Evolutionary conservation across 805 yeast genomes (phyloP), one percentile per base, ranked within the genome.

Genomic region (Starmerella khaoyaiensis): DNA sequence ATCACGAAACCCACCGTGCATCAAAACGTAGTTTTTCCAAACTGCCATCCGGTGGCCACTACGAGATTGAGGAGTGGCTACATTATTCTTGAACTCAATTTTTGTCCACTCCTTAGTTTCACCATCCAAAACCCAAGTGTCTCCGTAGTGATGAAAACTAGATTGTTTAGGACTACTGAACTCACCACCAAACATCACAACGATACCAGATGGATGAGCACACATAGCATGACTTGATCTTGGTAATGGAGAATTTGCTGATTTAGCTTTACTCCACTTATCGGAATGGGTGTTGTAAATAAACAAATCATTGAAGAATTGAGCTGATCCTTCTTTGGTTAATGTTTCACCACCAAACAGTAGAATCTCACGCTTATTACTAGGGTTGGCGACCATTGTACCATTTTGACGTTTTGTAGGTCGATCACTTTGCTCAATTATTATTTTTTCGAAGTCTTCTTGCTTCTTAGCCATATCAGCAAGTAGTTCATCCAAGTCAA

Each of bases 151-250:
- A 57, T 90, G 90, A 59, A 87, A 87, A 0, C 95, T 83, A 35
- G 82, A 74, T 57, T 87, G 98, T 51, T 87, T 87, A 3, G 97
- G 97, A 12, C 94, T 80, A 1, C 95, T 81, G 51, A 90, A 87
- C 59, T 87, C 98, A 51, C 98, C 98, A 34, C 97, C 98, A 61
- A 83, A 90, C 65, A 87, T 60, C 42, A 87, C 57, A 20, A 82
- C 69, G 2, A 86, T 63, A 9, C 97, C 97, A 2, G 84, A 73
- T 1, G 95, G 94, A 58, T 87, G 97, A 0, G 81, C 77, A 44
- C 86, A 76, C 82, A 86, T 80, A 1, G 94, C 80, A 49, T 93
- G 95, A 0, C 95, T 83, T 0, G 94, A 80, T 45, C 98, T 64
- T 1, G 95, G 94, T 54, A 86, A 70, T 12, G 98, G 98, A 0